phyloP scores from a whole-genome alignment of 1,139 yeast species.

The Debaryomyces sp. region DNA sequence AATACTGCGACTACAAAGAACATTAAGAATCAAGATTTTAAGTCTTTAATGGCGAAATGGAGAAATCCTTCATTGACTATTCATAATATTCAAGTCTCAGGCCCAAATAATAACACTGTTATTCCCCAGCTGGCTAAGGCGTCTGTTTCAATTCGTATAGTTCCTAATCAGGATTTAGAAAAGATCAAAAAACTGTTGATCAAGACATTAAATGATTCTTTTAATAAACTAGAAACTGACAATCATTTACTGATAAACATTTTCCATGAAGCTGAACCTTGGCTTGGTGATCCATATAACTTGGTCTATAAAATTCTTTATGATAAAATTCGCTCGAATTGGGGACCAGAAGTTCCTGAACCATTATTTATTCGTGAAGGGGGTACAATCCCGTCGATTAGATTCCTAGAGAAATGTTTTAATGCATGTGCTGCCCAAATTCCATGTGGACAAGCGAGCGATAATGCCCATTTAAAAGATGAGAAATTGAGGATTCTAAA shows the following conservation, averaged over 20 bases:
- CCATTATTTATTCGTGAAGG: slow-evolving; percentile 94
- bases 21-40: slow-evolving; percentile 37
- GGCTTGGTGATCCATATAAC: slow-evolving; percentile 88
- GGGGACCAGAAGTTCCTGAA: slow-evolving; percentile 60
- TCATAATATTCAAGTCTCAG: slow-evolving; percentile 85
- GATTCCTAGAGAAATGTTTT: slow-evolving; percentile 81
- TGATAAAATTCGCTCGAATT: slow-evolving; percentile 59
- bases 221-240: slow-evolving; percentile 48
- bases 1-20: slow-evolving; percentile 30
- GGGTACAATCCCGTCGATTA: slow-evolving; percentile 90
- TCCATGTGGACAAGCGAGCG: slow-evolving; percentile 96
- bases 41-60: slow-evolving; percentile 82
- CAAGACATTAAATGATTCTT: slow-evolving; percentile 41
- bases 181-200: slow-evolving; percentile 56
- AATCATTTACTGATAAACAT: slow-evolving; percentile 64
- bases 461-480: slow-evolving; percentile 89
- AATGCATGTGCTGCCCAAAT: slow-evolving; percentile 91
- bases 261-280: slow-evolving; percentile 89
- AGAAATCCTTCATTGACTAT: slow-evolving; percentile 86
- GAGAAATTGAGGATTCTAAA: slow-evolving; percentile 82
- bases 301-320: slow-evolving; percentile 68
- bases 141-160: slow-evolving; percentile 79
- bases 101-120: slow-evolving; percentile 87
- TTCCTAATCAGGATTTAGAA: slow-evolving; percentile 79
- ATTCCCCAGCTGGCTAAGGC: slow-evolving; percentile 84